A percentile compares a stretch with the other conserved stretches of the same genome.
Evolutionary conservation across 805 yeast genomes (phyloP).

Genomic region (Zygotorulaspora chibaensis): DNA sequence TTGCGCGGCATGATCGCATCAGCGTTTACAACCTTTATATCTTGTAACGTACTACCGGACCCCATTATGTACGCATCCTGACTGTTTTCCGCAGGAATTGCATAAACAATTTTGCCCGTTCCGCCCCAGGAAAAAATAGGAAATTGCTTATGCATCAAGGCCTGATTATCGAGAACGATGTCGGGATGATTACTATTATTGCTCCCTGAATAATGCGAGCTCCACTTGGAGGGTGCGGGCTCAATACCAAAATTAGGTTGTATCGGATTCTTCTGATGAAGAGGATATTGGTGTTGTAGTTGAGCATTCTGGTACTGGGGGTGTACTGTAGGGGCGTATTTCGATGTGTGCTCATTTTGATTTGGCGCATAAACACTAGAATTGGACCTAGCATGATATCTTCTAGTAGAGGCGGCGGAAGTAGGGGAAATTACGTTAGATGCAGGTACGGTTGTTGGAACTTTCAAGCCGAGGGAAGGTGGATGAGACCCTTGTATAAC

Average conservation of each 20-base stretch:
- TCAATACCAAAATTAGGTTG: constrained; percentile 1
- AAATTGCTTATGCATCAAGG: constrained; percentile 57
- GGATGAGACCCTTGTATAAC: not conserved
- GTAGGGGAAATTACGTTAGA: constrained; percentile 9
- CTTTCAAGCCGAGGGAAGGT: constrained; percentile 3
- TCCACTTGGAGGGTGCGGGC: constrained; percentile 14
- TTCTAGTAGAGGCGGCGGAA: constrained; percentile 11
- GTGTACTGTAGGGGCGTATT: constrained; percentile 39
- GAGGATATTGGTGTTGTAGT: not conserved
- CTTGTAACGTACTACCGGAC: constrained; percentile 17
- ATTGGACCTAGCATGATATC: constrained; percentile 29
- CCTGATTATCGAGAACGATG: constrained; percentile 44
- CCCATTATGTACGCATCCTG: constrained; percentile 29
- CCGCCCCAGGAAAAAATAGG: constrained; percentile 70
- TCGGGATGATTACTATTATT: not conserved
- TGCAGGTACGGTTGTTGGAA: constrained; percentile 9
- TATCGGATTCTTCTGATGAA: constrained; percentile 5
- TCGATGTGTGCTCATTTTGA: constrained; percentile 29
- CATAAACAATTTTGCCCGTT: constrained; percentile 42
- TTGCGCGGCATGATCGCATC: constrained; percentile 35
- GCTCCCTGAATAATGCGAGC: not conserved
- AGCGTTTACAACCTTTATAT: constrained; percentile 38
- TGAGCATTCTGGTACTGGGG: constrained; percentile 24
- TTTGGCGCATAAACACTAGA: constrained; percentile 34
- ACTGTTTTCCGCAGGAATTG: constrained; percentile 37